Percentiles rank a stretch among this genome's conserved stretches.
phyloP scores from a whole-genome alignment of 2,329 filamentous ascomycete species.

The Epicoccum sorghinum region DNA sequence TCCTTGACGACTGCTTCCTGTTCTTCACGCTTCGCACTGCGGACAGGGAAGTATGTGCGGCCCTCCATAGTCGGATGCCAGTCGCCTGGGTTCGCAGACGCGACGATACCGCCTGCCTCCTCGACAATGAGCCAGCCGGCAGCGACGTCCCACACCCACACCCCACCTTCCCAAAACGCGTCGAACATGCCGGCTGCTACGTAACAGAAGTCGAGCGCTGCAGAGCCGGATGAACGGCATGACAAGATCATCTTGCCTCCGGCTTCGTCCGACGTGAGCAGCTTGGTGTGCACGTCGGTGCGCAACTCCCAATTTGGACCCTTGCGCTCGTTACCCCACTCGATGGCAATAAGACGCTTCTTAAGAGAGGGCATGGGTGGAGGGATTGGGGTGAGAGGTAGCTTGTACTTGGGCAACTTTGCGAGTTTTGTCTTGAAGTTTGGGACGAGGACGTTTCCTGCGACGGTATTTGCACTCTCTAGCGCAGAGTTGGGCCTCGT shows the following conservation, averaged over 20 bases:
- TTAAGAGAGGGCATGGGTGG: conserved; percentile 35
- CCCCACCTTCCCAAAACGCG: conserved; percentile 47
- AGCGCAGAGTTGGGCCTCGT: not conserved
- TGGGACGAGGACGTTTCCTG: not conserved
- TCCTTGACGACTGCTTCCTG: conserved; percentile 43
- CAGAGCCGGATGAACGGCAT: conserved; percentile 44
- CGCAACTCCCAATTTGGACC: conserved; percentile 47
- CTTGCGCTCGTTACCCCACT: conserved; percentile 47
- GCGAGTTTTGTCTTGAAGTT: conserved; percentile 10
- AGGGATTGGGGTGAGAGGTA: conserved; percentile 36
- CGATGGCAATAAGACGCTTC: conserved; percentile 42
- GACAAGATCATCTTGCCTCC: conserved; percentile 45
- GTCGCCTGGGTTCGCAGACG: conserved; percentile 43
- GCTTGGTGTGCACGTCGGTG: conserved; percentile 32
- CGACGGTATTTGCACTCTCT: not conserved
- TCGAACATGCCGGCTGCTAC: conserved; percentile 46
- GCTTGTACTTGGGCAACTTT: conserved; percentile 23
- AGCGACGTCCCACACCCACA: conserved; percentile 46
- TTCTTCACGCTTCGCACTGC: conserved; percentile 37
- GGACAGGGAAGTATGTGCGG: conserved; percentile 43
- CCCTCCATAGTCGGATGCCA: conserved; percentile 46
- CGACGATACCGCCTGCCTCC: conserved; percentile 47
- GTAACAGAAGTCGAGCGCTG: conserved; percentile 49
- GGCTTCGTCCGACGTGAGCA: conserved; percentile 34
- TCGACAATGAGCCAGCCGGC: conserved; percentile 49